phyloP scores from a whole-genome alignment of 2,329 filamentous ascomycete genomes.

The Albophoma yamanashiensis region DNA sequence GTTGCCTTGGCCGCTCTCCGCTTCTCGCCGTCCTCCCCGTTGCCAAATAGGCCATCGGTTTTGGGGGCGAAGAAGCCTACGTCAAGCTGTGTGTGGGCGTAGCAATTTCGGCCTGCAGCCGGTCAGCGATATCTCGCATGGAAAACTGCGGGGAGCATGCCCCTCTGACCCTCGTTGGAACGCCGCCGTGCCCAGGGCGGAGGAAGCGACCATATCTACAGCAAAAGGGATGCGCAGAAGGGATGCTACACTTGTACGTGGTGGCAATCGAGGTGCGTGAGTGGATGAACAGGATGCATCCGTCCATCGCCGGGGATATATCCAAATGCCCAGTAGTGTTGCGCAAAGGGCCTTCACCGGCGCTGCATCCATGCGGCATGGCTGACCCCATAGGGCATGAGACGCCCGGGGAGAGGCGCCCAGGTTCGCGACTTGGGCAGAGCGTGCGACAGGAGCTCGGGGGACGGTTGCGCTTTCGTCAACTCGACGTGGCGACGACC shows the following conservation, averaged over 20 bases:
- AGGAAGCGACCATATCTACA: not conserved
- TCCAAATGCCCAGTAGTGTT: not conserved
- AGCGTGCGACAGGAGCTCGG: not conserved
- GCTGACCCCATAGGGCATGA: not conserved
- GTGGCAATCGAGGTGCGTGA: not conserved
- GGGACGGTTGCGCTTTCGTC: not conserved
- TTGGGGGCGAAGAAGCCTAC: not conserved
- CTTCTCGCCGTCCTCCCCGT: not conserved
- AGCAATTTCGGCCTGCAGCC: conserved; percentile 1
- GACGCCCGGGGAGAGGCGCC: not conserved
- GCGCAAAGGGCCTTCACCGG: not conserved
- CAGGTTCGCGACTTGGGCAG: not conserved
- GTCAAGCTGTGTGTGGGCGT: not conserved
- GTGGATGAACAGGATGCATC: not conserved
- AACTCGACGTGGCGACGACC: not conserved
- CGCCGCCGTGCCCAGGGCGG: not conserved
- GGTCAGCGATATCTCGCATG: conserved; percentile 2
- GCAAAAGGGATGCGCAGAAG: not conserved
- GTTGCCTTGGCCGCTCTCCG: not conserved
- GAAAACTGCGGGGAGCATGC: not conserved
- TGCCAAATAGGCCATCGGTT: not conserved
- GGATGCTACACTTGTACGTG: not conserved
- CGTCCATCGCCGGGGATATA: not conserved
- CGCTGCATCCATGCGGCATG: not conserved
- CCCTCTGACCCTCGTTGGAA: not conserved